phyloP scores from a whole-genome alignment of 768 basidiomycete species.

The Suillus clintonianus region DNA sequence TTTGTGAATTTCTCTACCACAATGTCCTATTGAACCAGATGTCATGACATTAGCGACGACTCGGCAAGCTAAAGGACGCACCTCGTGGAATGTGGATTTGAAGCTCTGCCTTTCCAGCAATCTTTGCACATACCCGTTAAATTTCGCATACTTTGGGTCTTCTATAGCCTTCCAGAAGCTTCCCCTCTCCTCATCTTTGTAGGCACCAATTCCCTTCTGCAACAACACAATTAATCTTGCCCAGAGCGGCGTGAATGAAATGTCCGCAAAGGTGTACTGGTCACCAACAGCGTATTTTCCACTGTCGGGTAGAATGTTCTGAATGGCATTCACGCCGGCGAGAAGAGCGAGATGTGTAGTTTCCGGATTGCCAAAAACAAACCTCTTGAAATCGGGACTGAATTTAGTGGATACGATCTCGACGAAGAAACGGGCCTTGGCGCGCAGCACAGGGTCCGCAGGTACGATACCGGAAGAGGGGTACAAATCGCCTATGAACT shows the following conservation, averaged over 20 bases:
- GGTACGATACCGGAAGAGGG: constrained; percentile 52
- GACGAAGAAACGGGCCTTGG: constrained; percentile 64
- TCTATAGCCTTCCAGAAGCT: constrained; percentile 43
- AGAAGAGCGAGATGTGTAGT: constrained; percentile 25
- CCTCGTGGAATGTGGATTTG: constrained; percentile 55
- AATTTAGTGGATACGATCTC: constrained; percentile 53
- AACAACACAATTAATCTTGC: constrained; percentile 49
- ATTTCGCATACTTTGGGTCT: constrained; percentile 47
- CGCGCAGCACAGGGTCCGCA: constrained; percentile 54
- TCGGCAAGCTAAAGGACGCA: constrained; percentile 27
- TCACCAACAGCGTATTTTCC: constrained; percentile 40
- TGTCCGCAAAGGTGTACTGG: constrained; percentile 57
- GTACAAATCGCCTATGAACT: constrained; percentile 66
- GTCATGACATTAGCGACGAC: neutral
- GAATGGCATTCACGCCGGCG: constrained; percentile 48
- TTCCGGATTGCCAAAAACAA: neutral
- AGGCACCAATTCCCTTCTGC: constrained; percentile 55
- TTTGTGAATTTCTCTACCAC: constrained; percentile 2
- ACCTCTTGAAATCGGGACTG: constrained; percentile 22
- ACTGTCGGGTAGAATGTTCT: constrained; percentile 46
- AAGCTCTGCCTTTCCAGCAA: constrained; percentile 55
- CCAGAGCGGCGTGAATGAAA: constrained; percentile 60
- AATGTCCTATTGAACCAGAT: constrained; percentile 12
- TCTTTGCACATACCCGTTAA: constrained; percentile 48
- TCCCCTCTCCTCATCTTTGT: constrained; percentile 46